These are phyloP conservation scores for Luvunga scandens DNA, from an alignment of 345 rosid genomes.

Conservation along the genomic window DNA sequence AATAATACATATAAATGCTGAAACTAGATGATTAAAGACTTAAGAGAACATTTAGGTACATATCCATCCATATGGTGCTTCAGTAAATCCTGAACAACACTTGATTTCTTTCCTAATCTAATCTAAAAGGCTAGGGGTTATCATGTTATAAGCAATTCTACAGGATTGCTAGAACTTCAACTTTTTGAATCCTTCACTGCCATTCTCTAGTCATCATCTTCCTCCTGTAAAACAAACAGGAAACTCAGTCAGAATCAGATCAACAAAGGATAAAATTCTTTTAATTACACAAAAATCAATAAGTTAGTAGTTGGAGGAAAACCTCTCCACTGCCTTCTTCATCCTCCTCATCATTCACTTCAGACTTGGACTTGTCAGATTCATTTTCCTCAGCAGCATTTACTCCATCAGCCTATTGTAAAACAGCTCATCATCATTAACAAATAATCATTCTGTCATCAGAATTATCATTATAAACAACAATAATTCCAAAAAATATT, in stretches of 20 bases:
- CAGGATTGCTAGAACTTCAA: conserved; percentile 15
- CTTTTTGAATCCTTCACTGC: conserved; percentile 1
- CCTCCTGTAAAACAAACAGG: conserved; percentile 37
- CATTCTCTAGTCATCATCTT: conserved; percentile 44
- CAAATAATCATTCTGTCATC: background rate
- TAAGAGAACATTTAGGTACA: conserved; percentile 28
- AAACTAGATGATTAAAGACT: conserved; percentile 21
- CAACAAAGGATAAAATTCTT: background rate
- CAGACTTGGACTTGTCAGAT: conserved; percentile 82
- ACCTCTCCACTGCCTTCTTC: conserved; percentile 64
- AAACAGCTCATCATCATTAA: background rate
- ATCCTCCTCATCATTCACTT: conserved; percentile 60
- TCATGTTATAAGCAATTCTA: conserved; percentile 22
- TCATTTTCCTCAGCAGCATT: conserved; percentile 56
- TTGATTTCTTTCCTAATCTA: conserved; percentile 18
- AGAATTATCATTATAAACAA: background rate
- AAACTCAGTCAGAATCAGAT: background rate
- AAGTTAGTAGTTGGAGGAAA: background rate
- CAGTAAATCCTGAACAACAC: conserved; percentile 16
- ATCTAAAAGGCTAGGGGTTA: conserved; percentile 1
- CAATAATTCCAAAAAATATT: background rate
- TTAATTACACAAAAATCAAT: background rate
- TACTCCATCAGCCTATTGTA: conserved; percentile 46
- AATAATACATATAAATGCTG: conserved; percentile 12
- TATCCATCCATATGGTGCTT: conserved; percentile 15